Conservation (phyloP, 257 asterid genomes). For the Solanum bukasovii region DNA sequence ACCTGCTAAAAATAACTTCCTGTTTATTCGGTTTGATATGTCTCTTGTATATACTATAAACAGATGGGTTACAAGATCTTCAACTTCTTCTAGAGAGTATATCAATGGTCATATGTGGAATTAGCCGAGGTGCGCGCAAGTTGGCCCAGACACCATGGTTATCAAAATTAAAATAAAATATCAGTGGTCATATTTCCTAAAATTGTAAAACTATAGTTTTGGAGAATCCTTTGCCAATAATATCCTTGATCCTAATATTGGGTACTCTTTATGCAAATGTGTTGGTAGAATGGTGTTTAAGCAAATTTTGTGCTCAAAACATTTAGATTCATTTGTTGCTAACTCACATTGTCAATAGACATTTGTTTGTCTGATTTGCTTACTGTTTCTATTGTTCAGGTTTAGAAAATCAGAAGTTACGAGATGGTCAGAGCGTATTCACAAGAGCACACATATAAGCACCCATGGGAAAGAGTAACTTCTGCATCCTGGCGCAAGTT, state of each 20-base stretch:
- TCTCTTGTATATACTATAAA: background rate
- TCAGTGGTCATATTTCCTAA: background rate
- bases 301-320: background rate
- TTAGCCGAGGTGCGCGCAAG: background rate
- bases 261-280: background rate
- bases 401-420: background rate
- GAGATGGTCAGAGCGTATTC: constrained; percentile 86
- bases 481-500: constrained; percentile 97
- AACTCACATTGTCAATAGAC: background rate
- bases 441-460: constrained; percentile 88
- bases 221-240: background rate
- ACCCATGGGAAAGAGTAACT: constrained; percentile 96
- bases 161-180: too few relatives aligned
- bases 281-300: background rate
- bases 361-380: background rate
- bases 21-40: background rate
- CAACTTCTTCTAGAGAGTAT: background rate
- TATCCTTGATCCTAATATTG: background rate
- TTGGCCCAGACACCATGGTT: background rate
- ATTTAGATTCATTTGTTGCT: background rate
- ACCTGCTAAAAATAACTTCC: background rate
- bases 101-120: background rate
- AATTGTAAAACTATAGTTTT: background rate
- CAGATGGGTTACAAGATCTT: background rate
- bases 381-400: background rate